phyloP scores from a whole-genome alignment of 2,329 filamentous ascomycete species.

The Colletotrichum costaricense region DNA sequence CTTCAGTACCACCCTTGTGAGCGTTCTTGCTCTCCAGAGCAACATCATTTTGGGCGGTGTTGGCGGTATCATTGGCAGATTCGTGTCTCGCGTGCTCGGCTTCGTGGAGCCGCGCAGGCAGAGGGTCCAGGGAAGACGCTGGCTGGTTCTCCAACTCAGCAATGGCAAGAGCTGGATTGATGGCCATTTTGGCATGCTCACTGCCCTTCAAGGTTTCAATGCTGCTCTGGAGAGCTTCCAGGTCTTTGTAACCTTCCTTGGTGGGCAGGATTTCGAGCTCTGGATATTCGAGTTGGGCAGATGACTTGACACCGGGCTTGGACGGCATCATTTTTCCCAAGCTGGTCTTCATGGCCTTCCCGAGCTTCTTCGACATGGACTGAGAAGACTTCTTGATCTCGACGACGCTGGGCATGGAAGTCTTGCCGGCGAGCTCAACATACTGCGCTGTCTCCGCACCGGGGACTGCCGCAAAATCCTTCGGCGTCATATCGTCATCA shows the following conservation, averaged over 20 bases:
- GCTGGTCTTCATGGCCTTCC: constrained; percentile 43
- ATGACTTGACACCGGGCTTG: neutral
- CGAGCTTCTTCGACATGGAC: constrained; percentile 45
- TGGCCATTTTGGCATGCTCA: constrained; percentile 19
- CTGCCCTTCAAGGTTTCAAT: constrained; percentile 44
- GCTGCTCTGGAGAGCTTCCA: constrained; percentile 45
- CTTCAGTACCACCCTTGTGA: neutral
- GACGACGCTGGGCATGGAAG: constrained; percentile 1
- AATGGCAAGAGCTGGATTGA: constrained; percentile 12
- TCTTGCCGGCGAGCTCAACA: constrained; percentile 42
- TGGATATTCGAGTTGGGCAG: constrained; percentile 45
- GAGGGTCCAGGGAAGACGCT: neutral
- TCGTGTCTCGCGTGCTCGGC: constrained; percentile 16
- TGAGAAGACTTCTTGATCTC: constrained; percentile 31
- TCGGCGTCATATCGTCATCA: constrained; percentile 41
- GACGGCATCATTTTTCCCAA: constrained; percentile 42
- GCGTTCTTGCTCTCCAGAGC: neutral
- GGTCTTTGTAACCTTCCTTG: constrained; percentile 44
- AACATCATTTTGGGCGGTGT: neutral
- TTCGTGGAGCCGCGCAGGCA: constrained; percentile 6
- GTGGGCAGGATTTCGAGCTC: constrained; percentile 49
- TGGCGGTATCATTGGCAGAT: neutral
- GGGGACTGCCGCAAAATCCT: constrained; percentile 44
- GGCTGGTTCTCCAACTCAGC: constrained; percentile 20
- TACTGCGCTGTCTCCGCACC: constrained; percentile 37